phyloP scores from a whole-genome alignment of 2,329 filamentous ascomycete species.

The Emmonsiellopsis sp. region DNA sequence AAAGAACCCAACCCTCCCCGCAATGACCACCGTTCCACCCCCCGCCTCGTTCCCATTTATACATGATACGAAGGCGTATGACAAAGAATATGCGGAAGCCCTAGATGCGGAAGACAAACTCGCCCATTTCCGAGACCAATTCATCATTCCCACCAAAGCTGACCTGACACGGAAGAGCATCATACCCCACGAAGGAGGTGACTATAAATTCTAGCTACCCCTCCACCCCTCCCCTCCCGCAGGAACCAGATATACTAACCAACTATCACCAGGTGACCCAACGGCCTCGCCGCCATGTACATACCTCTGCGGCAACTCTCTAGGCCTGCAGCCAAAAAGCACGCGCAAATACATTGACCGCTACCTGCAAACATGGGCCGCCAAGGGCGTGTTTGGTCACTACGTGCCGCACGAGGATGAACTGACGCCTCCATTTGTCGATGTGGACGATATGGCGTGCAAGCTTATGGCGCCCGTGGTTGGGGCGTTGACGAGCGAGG shows the following conservation, averaged over 20 bases:
- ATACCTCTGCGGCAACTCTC: slow-evolving; percentile 85
- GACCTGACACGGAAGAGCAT: slow-evolving; percentile 60
- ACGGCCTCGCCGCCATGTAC: slow-evolving; percentile 45
- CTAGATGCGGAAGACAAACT: slow-evolving; percentile 57
- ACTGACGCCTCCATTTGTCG: slow-evolving; percentile 62
- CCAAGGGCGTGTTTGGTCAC: slow-evolving; percentile 76
- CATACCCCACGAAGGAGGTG: slow-evolving; percentile 24
- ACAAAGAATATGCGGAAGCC: slow-evolving; percentile 32
- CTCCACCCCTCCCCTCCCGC: neutral
- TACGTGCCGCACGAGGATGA: slow-evolving; percentile 62
- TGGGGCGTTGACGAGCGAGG: slow-evolving; percentile 62
- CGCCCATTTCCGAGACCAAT: slow-evolving; percentile 56
- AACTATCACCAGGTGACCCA: slow-evolving; percentile 17
- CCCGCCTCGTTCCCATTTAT: neutral
- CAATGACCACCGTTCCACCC: neutral
- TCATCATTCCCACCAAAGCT: slow-evolving; percentile 65
- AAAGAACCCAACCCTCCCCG: neutral
- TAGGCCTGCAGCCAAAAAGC: slow-evolving; percentile 70
- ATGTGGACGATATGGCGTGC: slow-evolving; percentile 68
- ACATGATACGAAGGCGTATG: slow-evolving; percentile 16
- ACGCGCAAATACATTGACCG: slow-evolving; percentile 57
- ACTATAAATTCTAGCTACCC: slow-evolving; percentile 7
- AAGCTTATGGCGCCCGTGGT: slow-evolving; percentile 63
- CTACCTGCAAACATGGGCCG: slow-evolving; percentile 76
- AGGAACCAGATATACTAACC: neutral